A percentile compares a stretch with the other conserved stretches of the same genome.
Evolutionary conservation across 352 stramenopile genomes (phyloP).

Genomic region (Globisporangium viniferum): DNA sequence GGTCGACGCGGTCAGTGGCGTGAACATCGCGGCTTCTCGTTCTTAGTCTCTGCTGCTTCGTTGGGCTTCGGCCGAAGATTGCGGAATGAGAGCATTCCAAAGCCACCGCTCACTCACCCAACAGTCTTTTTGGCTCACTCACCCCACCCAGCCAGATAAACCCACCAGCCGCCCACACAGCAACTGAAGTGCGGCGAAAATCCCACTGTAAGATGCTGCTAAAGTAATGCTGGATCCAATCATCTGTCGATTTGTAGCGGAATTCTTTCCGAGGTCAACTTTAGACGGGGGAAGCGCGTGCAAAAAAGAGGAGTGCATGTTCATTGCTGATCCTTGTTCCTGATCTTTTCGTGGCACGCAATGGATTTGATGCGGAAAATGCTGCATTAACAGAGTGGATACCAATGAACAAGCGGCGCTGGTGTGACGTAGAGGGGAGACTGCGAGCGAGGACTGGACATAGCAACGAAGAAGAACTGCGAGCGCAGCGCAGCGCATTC

Average conservation of each 20-base stretch:
- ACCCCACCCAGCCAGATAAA: background rate
- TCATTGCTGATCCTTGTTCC: slow-evolving; percentile 1
- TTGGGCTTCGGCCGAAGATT: slow-evolving; percentile 9
- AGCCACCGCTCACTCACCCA: background rate
- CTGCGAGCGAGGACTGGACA: background rate
- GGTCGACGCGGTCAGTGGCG: slow-evolving; percentile 3
- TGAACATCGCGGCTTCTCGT: slow-evolving; percentile 5
- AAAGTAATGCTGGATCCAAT: background rate
- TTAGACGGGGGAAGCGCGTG: background rate
- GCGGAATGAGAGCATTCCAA: background rate
- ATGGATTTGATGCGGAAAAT: background rate
- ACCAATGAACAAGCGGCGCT: background rate
- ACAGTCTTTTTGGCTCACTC: background rate
- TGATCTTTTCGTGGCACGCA: slow-evolving; percentile 1
- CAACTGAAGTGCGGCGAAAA: background rate
- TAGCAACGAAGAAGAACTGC: no score
- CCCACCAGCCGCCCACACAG: background rate
- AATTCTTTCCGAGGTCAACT: background rate
- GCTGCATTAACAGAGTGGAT: background rate
- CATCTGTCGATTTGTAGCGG: background rate
- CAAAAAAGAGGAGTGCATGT: background rate
- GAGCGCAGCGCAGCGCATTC: background rate
- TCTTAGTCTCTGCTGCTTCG: background rate
- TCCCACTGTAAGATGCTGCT: background rate
- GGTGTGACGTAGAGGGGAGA: background rate